These are phyloP conservation scores for Phaeosphaeriaceae sp. DNA, from an alignment of 2,329 filamentous ascomycete genomes.

Conservation along the genomic window DNA sequence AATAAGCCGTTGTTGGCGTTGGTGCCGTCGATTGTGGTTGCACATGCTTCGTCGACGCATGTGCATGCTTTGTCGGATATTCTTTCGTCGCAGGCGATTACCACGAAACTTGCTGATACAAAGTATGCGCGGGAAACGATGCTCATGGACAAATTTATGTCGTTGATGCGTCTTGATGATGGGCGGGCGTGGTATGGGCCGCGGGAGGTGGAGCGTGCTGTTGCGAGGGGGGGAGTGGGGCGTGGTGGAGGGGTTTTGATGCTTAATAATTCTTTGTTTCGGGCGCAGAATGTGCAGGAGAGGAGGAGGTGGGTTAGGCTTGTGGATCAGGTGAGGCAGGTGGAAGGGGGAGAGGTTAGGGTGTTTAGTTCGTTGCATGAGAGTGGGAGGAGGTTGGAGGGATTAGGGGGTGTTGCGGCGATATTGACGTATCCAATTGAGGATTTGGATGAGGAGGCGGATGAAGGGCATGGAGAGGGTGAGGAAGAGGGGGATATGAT, in stretches of 20 bases:
- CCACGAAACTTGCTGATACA: conserved; percentile 79
- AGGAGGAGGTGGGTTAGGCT: conserved; percentile 82
- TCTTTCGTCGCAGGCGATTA: conserved; percentile 79
- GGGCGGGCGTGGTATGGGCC: conserved; percentile 90
- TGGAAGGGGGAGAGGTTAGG: conserved; percentile 82
- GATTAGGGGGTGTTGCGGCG: conserved; percentile 84
- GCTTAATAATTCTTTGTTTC: conserved; percentile 86
- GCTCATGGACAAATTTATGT: conserved; percentile 83
- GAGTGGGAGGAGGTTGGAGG: conserved; percentile 84
- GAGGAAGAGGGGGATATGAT: conserved; percentile 21
- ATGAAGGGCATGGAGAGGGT: conserved; percentile 36
- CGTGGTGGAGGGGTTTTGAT: conserved; percentile 83
- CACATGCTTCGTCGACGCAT: conserved; percentile 85
- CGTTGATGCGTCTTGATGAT: conserved; percentile 80
- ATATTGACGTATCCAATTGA: conserved; percentile 87
- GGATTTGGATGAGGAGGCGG: conserved; percentile 73
- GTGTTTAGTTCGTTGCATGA: conserved; percentile 95
- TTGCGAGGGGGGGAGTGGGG: conserved; percentile 87
- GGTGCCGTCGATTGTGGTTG: conserved; percentile 70
- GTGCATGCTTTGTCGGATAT: conserved; percentile 88
- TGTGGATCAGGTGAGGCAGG: conserved; percentile 83
- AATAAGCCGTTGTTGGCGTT: conserved; percentile 74
- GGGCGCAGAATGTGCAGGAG: conserved; percentile 77
- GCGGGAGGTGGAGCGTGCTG: conserved; percentile 78
- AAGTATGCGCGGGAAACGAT: conserved; percentile 85